Evolutionary conservation across 2,329 filamentous ascomycete genomes (phyloP), one percentile per base, ranked within the genome.

Genomic region (Ophiostoma montium): DNA sequence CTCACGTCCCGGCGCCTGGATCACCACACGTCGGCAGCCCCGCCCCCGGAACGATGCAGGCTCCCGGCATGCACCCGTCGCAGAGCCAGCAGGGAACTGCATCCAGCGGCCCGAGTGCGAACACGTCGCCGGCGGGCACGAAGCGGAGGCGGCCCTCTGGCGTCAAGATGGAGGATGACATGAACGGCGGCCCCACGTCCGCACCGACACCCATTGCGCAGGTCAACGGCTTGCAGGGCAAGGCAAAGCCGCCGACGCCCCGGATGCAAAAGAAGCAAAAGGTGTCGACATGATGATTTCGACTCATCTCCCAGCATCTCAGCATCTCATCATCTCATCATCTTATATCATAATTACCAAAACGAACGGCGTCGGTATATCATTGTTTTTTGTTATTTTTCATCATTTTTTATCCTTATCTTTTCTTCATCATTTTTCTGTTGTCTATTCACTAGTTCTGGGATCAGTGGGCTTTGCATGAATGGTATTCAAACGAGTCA

Each of bases 41-140:
- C 9, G 77, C 76, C 16, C 72, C 74, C 13, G 76, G 74, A 15
- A 69, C 74, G 47, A 79, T 81, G 71, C 76, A 79, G 61, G 76
- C 78, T 47, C 78, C 78, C 19, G 70, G 70, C 53, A 83, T 83
- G 79, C 76, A 79, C 60, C 66, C 78, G 52, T 78, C 83, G 60
- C 75, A 77, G 54, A 82, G 78, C 60, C 79, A 82, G 60, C 80
- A 83, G 59, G 80, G 79, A 35, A 80, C 78, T 31, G 77, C 68
- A 60, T 82, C 78, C 10, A 78, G 75, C 60, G 79, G 77, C 2
- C 77, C 78, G 7, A 82, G 78, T 59, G 78, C 79, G 50, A 83
- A 82, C 63, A 83, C 80, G 5, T 80, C 76, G 31, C 77, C 77
- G 35, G 70, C 74, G 21, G 75, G 72, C 32, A 78, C 77, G 55